A percentile compares a stretch with the other conserved stretches of the same genome.
Conservation (phyloP, 148 eudicot species). For the Chenopodium suecicum region DNA sequence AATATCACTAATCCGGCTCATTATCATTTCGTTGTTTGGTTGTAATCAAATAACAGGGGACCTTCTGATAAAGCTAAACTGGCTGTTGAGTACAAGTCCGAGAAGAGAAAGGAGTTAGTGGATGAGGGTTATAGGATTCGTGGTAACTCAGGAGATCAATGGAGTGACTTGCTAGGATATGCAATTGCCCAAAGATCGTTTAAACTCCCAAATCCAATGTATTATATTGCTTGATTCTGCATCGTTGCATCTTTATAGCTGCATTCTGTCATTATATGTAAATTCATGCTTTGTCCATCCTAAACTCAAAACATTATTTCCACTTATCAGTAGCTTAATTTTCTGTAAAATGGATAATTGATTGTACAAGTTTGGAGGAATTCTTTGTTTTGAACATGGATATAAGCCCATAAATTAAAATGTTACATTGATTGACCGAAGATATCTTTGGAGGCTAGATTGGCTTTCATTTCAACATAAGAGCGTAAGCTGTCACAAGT, state of each 20-base stretch:
- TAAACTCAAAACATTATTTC: not conserved
- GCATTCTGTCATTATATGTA: slow-evolving; percentile 11
- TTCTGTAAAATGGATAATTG: too few species aligned
- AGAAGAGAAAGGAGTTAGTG: slow-evolving; percentile 63
- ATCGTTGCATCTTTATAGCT: not conserved
- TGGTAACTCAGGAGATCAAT: slow-evolving; percentile 92
- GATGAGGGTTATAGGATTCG: slow-evolving; percentile 64
- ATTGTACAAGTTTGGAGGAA: too few species aligned
- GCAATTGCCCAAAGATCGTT: slow-evolving; percentile 69
- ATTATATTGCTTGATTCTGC: slow-evolving; percentile 55
- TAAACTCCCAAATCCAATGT: slow-evolving; percentile 85
- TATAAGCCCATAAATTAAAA: too few species aligned
- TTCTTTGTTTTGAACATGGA: too few species aligned
- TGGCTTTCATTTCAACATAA: too few species aligned
- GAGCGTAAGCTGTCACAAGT: too few species aligned
- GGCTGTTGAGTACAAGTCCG: slow-evolving; percentile 69
- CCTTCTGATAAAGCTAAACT: slow-evolving; percentile 47
- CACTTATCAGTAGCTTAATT: too few species aligned
- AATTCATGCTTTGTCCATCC: not conserved
- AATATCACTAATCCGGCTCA: not conserved
- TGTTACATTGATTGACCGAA: too few species aligned
- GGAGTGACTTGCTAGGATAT: slow-evolving; percentile 83
- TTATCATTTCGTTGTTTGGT: not conserved
- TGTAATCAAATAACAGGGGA: slow-evolving; percentile 40
- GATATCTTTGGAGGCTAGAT: too few species aligned